Conservation (phyloP, 2,329 filamentous ascomycete species). For the Ampelomyces quisqualis region DNA sequence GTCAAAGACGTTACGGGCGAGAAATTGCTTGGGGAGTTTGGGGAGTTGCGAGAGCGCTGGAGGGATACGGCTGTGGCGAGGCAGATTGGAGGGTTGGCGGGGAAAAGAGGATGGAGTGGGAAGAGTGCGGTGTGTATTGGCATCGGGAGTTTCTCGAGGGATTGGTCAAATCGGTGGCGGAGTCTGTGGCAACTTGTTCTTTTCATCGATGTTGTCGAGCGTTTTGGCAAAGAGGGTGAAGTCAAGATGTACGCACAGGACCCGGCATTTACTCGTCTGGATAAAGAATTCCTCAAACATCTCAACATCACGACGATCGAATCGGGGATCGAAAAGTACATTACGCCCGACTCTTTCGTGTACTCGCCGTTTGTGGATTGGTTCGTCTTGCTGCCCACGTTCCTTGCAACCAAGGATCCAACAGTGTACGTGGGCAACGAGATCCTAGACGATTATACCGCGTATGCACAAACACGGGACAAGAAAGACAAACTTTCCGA, state of each 20-base stretch:
- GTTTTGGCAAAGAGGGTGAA: constrained; percentile 2
- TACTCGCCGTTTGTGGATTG: constrained; percentile 44
- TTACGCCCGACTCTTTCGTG: constrained; percentile 28
- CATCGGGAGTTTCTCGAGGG: constrained; percentile 40
- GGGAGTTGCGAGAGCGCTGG: constrained; percentile 27
- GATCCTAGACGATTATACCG: constrained; percentile 33
- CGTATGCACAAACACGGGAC: constrained; percentile 26
- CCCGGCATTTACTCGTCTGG: constrained; percentile 38
- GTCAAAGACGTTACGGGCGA: constrained; percentile 29
- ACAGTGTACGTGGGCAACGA: constrained; percentile 42
- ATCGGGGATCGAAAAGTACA: constrained; percentile 19
- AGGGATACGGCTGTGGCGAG: constrained; percentile 22
- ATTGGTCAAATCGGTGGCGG: constrained; percentile 38
- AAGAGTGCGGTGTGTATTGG: constrained; percentile 38
- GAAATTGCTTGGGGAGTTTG: constrained; percentile 26
- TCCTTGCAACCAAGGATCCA: constrained; percentile 33
- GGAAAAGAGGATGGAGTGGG: constrained; percentile 14
- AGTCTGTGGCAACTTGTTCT: constrained; percentile 43
- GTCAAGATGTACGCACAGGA: constrained; percentile 37
- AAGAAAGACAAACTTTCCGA: constrained; percentile 27
- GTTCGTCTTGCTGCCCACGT: constrained; percentile 34
- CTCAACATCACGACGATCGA: constrained; percentile 23
- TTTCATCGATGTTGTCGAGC: constrained; percentile 29
- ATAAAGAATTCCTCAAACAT: constrained; percentile 28
- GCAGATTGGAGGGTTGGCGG: constrained; percentile 18